Conservation (phyloP, 2,329 filamentous ascomycete species). For the Trichoderma atroviride region DNA sequence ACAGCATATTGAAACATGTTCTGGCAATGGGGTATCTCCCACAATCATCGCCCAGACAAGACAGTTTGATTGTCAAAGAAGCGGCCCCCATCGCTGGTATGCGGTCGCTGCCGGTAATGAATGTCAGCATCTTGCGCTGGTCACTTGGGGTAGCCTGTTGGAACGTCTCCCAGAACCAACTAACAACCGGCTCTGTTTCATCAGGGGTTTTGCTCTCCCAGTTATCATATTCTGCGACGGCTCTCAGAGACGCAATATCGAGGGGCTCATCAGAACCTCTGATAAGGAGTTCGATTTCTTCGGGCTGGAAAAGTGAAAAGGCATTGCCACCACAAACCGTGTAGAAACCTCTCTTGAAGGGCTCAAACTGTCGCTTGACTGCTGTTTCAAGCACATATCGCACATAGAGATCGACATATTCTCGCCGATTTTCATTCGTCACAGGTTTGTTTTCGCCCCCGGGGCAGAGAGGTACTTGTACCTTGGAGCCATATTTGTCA, state of each 20-base stretch:
- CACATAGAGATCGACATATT: conserved; percentile 86
- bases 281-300: conserved; percentile 88
- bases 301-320: conserved; percentile 80
- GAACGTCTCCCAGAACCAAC: conserved; percentile 91
- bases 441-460: conserved; percentile 75
- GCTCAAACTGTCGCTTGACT: conserved; percentile 82
- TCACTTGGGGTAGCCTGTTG: conserved; percentile 63
- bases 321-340: conserved; percentile 90
- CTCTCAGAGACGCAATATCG: conserved; percentile 74
- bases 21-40: conserved; percentile 80
- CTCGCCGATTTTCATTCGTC: conserved; percentile 79
- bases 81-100: conserved; percentile 87
- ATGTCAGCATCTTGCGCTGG: conserved; percentile 78
- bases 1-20: conserved; percentile 88
- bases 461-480: conserved; percentile 70
- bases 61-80: conserved; percentile 74
- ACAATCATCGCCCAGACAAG: conserved; percentile 73
- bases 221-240: conserved; percentile 79
- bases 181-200: conserved; percentile 66
- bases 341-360: conserved; percentile 92
- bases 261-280: conserved; percentile 82
- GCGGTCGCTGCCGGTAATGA: conserved; percentile 87
- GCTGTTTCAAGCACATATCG: conserved; percentile 77
- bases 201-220: conserved; percentile 65
- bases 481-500: conserved; percentile 72